A percentile compares a stretch with the other conserved stretches of the same genome.
Conservation (phyloP, 139 green algal species). For the Astrephomene gubernaculifera region DNA sequence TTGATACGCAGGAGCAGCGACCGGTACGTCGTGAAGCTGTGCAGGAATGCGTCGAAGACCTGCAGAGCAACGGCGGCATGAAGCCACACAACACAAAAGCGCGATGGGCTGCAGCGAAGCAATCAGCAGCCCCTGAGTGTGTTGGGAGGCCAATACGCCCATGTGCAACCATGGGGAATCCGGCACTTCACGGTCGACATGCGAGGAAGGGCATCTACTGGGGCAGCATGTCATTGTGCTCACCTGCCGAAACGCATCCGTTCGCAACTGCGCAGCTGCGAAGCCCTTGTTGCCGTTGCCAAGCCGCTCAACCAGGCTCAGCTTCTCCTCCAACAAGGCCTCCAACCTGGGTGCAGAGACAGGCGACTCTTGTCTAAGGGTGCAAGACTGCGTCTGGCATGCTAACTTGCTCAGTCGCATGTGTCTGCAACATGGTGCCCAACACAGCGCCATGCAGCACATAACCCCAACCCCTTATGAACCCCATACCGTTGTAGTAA, state of each 20-base stretch:
- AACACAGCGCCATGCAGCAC: no score
- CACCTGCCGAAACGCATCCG: constrained; percentile 55
- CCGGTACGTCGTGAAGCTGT: constrained; percentile 75
- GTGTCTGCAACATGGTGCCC: no score
- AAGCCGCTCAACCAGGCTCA: constrained; percentile 50
- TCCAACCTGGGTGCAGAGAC: no score
- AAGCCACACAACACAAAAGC: neutral
- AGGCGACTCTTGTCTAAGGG: no score
- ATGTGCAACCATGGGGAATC: no score
- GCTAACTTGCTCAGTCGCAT: no score
- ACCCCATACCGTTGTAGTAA: constrained; percentile 41
- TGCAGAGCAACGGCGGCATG: no score
- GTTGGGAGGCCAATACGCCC: no score
- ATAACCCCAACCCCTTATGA: no score
- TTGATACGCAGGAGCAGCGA: constrained; percentile 65
- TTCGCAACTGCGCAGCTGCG: constrained; percentile 52
- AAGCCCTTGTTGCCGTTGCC: constrained; percentile 55
- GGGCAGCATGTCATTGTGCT: neutral
- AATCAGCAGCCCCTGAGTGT: no score
- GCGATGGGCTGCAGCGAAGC: neutral
- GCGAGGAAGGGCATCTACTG: neutral
- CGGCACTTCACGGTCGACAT: no score
- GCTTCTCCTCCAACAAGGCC: constrained; percentile 58
- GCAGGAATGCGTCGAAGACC: constrained; percentile 72
- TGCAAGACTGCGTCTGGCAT: no score